Percentiles rank a stretch among this genome's conserved stretches.
Conservation (phyloP, 192 early-diverging fungal genomes). For the Coemansia guatemalensis region DNA sequence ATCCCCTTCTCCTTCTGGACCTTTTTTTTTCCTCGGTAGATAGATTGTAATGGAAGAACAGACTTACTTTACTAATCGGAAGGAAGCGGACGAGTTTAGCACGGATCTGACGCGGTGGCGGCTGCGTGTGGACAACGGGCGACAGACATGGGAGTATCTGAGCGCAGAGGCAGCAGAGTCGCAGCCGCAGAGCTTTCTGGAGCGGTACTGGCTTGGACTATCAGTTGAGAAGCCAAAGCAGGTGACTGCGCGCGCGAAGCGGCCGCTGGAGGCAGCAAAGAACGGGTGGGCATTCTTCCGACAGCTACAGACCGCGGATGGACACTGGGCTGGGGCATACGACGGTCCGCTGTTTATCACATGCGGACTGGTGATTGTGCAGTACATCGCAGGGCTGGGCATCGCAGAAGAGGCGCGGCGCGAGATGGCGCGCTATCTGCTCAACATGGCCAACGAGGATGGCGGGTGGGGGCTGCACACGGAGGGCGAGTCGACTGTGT, state of each 20-base stretch:
- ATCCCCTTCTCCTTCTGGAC: no score
- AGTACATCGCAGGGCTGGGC: slow-evolving; percentile 78
- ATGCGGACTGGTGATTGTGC: slow-evolving; percentile 85
- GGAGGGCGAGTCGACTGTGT: slow-evolving; percentile 88
- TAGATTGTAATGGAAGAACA: slow-evolving; percentile 26
- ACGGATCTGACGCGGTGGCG: slow-evolving; percentile 89
- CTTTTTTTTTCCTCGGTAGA: neutral
- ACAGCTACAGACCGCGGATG: slow-evolving; percentile 85
- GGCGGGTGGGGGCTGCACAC: slow-evolving; percentile 99
- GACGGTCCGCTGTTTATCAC: slow-evolving; percentile 97
- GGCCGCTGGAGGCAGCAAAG: slow-evolving; percentile 76
- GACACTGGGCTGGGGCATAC: slow-evolving; percentile 96
- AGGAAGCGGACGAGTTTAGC: slow-evolving; percentile 29
- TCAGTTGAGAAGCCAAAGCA: slow-evolving; percentile 56
- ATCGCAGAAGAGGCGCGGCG: slow-evolving; percentile 63
- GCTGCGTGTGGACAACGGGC: slow-evolving; percentile 78
- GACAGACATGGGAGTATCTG: slow-evolving; percentile 90
- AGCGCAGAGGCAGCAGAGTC: slow-evolving; percentile 22
- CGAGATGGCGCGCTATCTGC: slow-evolving; percentile 87
- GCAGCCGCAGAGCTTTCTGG: slow-evolving; percentile 74
- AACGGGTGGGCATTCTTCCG: slow-evolving; percentile 92
- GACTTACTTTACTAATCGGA: slow-evolving; percentile 43
- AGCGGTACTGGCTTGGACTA: slow-evolving; percentile 90
- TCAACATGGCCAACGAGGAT: slow-evolving; percentile 82
- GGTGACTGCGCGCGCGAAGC: slow-evolving; percentile 54